Evolutionary conservation across 257 asterid genomes (phyloP).

Genomic region (Solanum chilense): DNA sequence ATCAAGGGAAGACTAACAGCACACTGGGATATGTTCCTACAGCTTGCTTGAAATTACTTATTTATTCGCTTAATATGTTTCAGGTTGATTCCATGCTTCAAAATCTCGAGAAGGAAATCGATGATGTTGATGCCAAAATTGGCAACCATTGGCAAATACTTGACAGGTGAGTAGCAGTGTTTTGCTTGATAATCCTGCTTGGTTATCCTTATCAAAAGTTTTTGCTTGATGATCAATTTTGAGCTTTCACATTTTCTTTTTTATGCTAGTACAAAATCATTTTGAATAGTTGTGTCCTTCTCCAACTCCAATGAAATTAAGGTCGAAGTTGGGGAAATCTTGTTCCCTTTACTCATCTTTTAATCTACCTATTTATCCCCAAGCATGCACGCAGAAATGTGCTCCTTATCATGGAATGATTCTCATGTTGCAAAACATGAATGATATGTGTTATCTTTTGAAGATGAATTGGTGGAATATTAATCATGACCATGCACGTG

Average conservation of each 20-base stretch:
- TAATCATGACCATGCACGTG: not conserved
- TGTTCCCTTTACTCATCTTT: not conserved
- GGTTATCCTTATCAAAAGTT: not conserved
- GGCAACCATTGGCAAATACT: slow-evolving; percentile 90
- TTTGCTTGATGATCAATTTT: not conserved
- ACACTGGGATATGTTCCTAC: not conserved
- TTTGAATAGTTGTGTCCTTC: not conserved
- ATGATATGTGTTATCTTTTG: not conserved
- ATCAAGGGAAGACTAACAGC: not conserved
- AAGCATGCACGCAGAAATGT: not conserved
- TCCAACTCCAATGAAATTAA: not conserved
- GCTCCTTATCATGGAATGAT: not conserved
- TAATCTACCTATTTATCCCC: not conserved
- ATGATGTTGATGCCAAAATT: slow-evolving; percentile 89
- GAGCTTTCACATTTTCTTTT: not conserved
- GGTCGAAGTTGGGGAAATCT: not conserved
- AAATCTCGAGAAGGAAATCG: slow-evolving; percentile 92
- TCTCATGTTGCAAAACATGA: not conserved
- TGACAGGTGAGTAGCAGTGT: slow-evolving; percentile 49
- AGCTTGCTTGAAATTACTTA: not conserved
- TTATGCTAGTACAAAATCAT: not conserved
- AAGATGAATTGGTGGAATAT: not conserved
- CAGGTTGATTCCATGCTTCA: slow-evolving; percentile 98
- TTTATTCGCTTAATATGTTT: slow-evolving; percentile 11
- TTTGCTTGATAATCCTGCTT: not conserved